Evolutionary conservation across 2,329 filamentous ascomycete species (phyloP), one percentile per base, ranked within the genome.

Genomic region (Dendryphion nanum): DNA sequence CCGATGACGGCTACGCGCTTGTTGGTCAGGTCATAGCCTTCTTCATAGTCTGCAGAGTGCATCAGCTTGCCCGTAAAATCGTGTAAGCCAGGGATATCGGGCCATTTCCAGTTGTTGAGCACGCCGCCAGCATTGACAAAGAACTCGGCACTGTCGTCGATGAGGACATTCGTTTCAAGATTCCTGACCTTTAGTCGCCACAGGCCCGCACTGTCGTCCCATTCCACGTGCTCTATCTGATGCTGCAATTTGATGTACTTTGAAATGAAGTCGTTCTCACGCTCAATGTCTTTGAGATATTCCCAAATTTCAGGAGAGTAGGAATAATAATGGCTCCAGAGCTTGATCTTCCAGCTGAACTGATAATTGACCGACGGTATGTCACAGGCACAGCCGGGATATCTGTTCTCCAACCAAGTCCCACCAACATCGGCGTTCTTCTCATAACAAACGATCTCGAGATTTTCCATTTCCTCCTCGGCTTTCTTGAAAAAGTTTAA

Each of bases 401-500:
- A 33, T 21, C 31, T 33, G 52, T 78, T 78, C 51, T 66, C 64
- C 2, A 69, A 47, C 67, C 68, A 70, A 3, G 65, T 69, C 13
- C 51, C 64, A 42, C 62, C 59, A 28, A 69, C 59, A 30, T 68
- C 61, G 23, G 53, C 48, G 40, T 70, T 70, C 37, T 59, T 53
- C 41, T 71, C 68, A 36, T 66, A 70, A 21, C 70, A 60, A 1
- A 18, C 17, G 31, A 67, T 64, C 3, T 68, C 61, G 6, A 71
- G 26, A 29, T 68, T 59, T 19, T 61, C 45, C 63, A 70, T 64
- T 19, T 68, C 53, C 45, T 69, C 64, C 47, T 71, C 67, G 6
- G 67, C 63, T 38, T 68, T 65, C 38, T 72, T 70, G 39, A 69
- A 57, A 40, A 70, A 69, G 49, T 70, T 67, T 16, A 72, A 37